These are phyloP conservation scores for Diaporthe citriasiana DNA, from an alignment of 2,329 filamentous ascomycete genomes.

Conservation along the genomic window DNA sequence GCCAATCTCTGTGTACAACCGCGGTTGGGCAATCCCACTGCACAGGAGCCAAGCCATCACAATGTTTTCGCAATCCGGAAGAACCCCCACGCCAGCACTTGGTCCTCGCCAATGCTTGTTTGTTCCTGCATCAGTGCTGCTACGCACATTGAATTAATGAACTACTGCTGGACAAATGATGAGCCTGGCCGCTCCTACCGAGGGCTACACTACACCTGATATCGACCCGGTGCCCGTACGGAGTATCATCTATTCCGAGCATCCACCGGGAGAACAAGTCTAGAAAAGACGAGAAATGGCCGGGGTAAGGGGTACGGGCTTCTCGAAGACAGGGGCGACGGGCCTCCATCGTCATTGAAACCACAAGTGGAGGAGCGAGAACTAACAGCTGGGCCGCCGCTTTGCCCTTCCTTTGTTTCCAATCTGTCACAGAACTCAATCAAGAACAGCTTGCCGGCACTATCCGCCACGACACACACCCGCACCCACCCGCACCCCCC, in stretches of 20 bases:
- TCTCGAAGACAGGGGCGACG: conserved; percentile 19
- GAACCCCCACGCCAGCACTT: conserved; percentile 16
- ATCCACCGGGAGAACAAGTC: conserved; percentile 6
- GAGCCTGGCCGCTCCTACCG: background rate
- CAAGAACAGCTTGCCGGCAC: background rate
- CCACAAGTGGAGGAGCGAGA: conserved; percentile 35
- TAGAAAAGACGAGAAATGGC: conserved; percentile 10
- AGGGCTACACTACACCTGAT: background rate
- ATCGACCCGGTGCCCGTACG: background rate
- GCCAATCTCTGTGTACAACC: background rate
- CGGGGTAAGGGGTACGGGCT: conserved; percentile 4
- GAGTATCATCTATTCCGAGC: background rate
- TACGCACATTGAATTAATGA: background rate
- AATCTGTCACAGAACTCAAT: conserved; percentile 41
- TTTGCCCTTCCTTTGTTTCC: conserved; percentile 37
- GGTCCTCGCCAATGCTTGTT: background rate
- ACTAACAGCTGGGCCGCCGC: conserved; percentile 20
- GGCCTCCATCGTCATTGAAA: conserved; percentile 39
- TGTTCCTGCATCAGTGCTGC: conserved; percentile 16
- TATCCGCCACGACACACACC: conserved; percentile 12
- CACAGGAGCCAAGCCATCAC: conserved; percentile 9
- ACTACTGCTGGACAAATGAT: background rate
- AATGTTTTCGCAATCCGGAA: conserved; percentile 11
- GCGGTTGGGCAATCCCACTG: background rate
- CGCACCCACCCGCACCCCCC: background rate